A percentile compares a stretch with the other conserved stretches of the same genome.
phyloP scores from a whole-genome alignment of 2,329 filamentous ascomycete species.

The Ceratocystis smalleyi region DNA sequence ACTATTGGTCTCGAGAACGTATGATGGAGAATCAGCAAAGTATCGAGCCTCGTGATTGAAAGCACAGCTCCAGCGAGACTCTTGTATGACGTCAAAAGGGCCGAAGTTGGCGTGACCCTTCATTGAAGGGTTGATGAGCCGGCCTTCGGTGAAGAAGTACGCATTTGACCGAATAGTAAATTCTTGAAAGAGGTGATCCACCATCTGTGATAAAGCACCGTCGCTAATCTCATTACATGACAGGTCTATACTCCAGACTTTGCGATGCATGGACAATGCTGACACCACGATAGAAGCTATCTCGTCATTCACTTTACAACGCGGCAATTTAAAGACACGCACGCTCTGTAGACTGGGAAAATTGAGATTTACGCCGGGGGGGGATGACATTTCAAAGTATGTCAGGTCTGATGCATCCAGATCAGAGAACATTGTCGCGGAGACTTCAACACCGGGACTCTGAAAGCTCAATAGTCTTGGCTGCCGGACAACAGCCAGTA shows the following conservation, averaged over 20 bases:
- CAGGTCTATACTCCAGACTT: constrained; percentile 44
- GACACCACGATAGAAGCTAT: constrained; percentile 24
- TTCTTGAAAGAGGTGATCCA: constrained; percentile 4
- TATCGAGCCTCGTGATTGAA: constrained; percentile 34
- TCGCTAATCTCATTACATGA: constrained; percentile 38
- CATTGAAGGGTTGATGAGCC: constrained; percentile 22
- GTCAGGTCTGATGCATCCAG: constrained; percentile 27
- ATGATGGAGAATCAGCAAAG: constrained; percentile 34
- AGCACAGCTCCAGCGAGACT: constrained; percentile 31
- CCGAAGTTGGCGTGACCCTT: constrained; percentile 26
- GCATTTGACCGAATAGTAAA: constrained; percentile 14
- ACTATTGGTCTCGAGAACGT: constrained; percentile 18
- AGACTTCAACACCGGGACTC: background rate
- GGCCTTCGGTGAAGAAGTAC: constrained; percentile 33
- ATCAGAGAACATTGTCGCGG: constrained; percentile 25
- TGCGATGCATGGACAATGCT: constrained; percentile 19
- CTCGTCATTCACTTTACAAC: constrained; percentile 32
- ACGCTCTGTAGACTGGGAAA: constrained; percentile 30
- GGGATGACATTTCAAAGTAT: constrained; percentile 31
- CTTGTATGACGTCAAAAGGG: constrained; percentile 30
- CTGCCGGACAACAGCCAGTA: background rate
- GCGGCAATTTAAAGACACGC: constrained; percentile 36
- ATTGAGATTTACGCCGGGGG: constrained; percentile 36
- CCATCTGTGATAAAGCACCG: constrained; percentile 17
- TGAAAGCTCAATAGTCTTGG: constrained; percentile 6